Percentiles rank a stretch among this genome's conserved stretches.
These are phyloP conservation scores for Phyllosticta capitalensis DNA, from an alignment of 2,329 filamentous ascomycete genomes.

Conservation along the genomic window DNA sequence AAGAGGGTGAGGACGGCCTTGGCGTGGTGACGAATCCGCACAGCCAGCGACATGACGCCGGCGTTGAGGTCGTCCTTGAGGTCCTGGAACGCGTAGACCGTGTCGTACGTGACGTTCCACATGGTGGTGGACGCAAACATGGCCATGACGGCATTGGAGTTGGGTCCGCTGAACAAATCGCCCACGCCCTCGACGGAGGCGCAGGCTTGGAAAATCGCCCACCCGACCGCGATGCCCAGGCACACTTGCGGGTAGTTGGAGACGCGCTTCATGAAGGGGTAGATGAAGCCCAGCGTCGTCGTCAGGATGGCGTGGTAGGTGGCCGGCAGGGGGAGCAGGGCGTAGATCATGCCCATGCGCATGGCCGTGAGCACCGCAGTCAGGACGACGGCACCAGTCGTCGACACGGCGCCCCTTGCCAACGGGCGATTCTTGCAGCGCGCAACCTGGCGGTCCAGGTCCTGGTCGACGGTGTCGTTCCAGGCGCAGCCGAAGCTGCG, in stretches of 20 bases:
- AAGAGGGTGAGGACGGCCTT: neutral
- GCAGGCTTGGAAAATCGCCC: conserved; percentile 11
- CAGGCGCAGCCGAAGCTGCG: conserved; percentile 35
- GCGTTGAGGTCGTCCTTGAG: conserved; percentile 26
- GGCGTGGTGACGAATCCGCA: conserved; percentile 14
- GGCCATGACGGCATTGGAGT: conserved; percentile 11
- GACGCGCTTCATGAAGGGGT: conserved; percentile 44
- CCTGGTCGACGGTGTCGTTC: conserved; percentile 48
- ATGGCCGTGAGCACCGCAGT: conserved; percentile 25
- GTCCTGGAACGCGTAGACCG: conserved; percentile 30
- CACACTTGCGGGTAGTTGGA: conserved; percentile 45
- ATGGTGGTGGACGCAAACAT: conserved; percentile 17
- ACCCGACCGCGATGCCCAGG: conserved; percentile 43
- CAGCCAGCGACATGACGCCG: conserved; percentile 27
- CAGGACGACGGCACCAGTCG: conserved; percentile 28
- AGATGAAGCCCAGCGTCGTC: conserved; percentile 35
- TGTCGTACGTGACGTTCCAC: conserved; percentile 28
- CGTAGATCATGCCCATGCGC: conserved; percentile 21
- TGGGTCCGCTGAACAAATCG: neutral
- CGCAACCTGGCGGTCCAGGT: conserved; percentile 40
- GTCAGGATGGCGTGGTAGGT: conserved; percentile 34
- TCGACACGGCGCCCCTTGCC: conserved; percentile 14
- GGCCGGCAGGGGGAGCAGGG: conserved; percentile 34
- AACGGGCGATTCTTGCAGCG: conserved; percentile 1
- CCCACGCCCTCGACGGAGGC: neutral